Base-by-base conservation (phyloP, 768 basidiomycete species). In the Filobasidium floriforme region DNA sequence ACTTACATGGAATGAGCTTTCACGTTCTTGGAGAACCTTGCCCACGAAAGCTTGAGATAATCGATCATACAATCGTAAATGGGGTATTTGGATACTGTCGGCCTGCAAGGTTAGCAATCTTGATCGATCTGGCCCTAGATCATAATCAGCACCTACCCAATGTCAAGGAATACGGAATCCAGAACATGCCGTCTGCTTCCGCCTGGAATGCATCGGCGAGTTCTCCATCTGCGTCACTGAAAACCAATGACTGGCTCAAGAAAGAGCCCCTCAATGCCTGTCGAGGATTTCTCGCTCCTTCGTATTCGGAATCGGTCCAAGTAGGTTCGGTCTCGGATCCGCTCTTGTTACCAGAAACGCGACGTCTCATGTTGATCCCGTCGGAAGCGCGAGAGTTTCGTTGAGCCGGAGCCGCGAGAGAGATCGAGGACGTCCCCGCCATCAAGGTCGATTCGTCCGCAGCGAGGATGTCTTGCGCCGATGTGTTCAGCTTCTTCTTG, bases 1-100 rank as follows among this genome's bases (percentile, higher is more conserved):
- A 60, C 73, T 69, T 59, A 74, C 62, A 92, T 82, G 10, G 91
- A 90, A 74, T 96, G 92, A 0, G 89, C 88, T 79, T 90, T 89
- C 4, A 93, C 90, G 73, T 94, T 90, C 79, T 93, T 93, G 62
- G 89, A 67, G 51, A 71, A 76, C 41, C 69, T 63, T 7, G 73
- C 70, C 75, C 75, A 76, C 68, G 73, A 66, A 11, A 96, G 86
- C n/a, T 92, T 92, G 52, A 98, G 84, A 74, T 90, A 93, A 80
- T 98, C 93, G 62, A 89, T 85, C 89, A 97, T 90, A 63, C 94
- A 83, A 75, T 93, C 91, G 80, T 93, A 96, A 70, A 96, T 89
- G 0, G 92, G 92, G 77, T 90, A 89, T 26, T 90, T 87, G 59
- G 92, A 94, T 32, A 92, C 91, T 73, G 90, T 83, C 18, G 9